Conservation (phyloP, 805 yeast genomes). For the Priceomyces castillae region DNA sequence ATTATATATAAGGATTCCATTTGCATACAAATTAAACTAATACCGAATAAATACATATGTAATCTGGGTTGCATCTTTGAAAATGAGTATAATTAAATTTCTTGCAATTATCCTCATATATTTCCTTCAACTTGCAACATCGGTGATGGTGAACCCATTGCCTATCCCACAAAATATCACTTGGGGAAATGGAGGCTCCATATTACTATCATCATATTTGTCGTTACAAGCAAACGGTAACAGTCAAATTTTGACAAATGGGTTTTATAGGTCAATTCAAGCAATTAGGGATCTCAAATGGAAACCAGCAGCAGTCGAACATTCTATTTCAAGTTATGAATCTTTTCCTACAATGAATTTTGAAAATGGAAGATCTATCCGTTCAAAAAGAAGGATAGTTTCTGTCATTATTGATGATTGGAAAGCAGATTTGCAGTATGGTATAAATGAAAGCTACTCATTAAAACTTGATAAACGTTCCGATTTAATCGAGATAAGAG, state of each 20-base stretch:
- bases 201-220: conserved; percentile 6
- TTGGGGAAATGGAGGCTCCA: conserved; percentile 17
- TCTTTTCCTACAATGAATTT: conserved; percentile 13
- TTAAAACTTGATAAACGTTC: conserved; percentile 14
- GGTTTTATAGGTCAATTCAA: conserved; percentile 20
- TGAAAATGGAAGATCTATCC: conserved; percentile 1
- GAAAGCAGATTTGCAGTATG: conserved; percentile 24
- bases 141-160: conserved; percentile 20
- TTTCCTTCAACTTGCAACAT: conserved; percentile 1
- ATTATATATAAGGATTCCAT: too few relatives aligned
- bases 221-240: conserved; percentile 5
- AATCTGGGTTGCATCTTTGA: neutral
- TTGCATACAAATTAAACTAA: too few relatives aligned
- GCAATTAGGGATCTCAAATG: conserved; percentile 22
- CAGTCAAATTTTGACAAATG: conserved; percentile 17
- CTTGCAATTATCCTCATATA: neutral
- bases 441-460: conserved; percentile 36
- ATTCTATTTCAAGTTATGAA: conserved; percentile 17
- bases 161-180: conserved; percentile 21
- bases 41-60: too few relatives aligned
- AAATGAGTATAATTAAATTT: neutral
- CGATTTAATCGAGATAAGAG: conserved; percentile 19
- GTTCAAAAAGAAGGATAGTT: neutral
- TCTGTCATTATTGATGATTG: conserved; percentile 6
- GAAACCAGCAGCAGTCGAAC: conserved; percentile 33